These are phyloP conservation scores for Pseudogymnoascus sp. DNA, from an alignment of 2,329 filamentous ascomycete species.

Conservation along the genomic window DNA sequence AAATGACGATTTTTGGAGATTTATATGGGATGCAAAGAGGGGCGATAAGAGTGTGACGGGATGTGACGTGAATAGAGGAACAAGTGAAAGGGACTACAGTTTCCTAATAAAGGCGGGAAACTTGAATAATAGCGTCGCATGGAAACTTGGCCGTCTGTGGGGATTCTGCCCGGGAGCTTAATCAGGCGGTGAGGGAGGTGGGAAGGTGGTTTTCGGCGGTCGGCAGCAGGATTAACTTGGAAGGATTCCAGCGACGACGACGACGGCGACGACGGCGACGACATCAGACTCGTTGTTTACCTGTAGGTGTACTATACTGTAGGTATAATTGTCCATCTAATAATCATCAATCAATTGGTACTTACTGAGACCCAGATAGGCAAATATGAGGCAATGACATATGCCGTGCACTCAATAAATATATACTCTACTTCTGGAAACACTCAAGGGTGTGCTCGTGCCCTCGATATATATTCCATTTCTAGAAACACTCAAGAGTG, in stretches of 20 bases:
- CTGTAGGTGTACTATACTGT: neutral
- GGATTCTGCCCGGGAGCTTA: neutral
- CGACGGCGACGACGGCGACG: too few species aligned
- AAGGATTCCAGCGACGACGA: too few species aligned
- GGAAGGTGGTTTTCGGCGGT: neutral
- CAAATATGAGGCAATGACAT: neutral
- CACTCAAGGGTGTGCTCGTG: neutral
- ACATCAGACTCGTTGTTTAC: neutral
- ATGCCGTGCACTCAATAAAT: neutral
- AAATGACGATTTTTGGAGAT: neutral
- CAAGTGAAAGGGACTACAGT: neutral
- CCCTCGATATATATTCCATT: too few species aligned
- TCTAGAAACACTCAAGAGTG: neutral
- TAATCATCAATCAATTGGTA: neutral
- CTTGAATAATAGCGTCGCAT: neutral
- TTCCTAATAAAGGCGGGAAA: neutral
- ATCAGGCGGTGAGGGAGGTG: neutral
- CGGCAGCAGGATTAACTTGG: too few species aligned
- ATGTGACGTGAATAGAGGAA: neutral
- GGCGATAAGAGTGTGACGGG: neutral
- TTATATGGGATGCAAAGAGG: neutral
- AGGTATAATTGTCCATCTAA: neutral
- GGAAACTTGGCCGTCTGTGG: neutral
- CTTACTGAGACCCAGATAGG: neutral
- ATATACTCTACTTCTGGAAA: neutral